phyloP scores from a whole-genome alignment of 768 basidiomycete genomes.

The Mycena galopus region DNA sequence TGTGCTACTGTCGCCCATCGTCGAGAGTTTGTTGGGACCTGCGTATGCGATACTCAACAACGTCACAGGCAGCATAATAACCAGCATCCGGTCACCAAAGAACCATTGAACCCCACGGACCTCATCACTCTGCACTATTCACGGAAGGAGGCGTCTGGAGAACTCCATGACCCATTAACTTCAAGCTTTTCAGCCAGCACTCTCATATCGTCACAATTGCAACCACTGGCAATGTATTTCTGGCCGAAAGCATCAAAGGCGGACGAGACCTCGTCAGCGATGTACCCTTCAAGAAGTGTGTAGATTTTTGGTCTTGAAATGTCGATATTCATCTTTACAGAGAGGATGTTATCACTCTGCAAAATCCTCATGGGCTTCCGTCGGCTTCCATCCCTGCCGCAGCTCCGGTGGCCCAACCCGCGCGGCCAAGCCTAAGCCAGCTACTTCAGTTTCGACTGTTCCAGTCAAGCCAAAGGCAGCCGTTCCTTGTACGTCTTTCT shows the following conservation, averaged over 20 bases:
- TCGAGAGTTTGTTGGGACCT: too few relatives aligned
- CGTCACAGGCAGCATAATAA: constrained; percentile 81
- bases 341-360: constrained; percentile 92
- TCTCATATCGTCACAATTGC: constrained; percentile 94
- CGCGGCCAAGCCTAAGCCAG: constrained; percentile 47
- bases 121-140: constrained; percentile 87
- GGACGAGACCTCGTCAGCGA: constrained; percentile 91
- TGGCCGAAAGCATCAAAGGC: constrained; percentile 90
- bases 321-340: constrained; percentile 51
- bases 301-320: constrained; percentile 4
- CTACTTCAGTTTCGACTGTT: constrained; percentile 49
- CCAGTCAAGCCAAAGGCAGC: constrained; percentile 65
- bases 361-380: constrained; percentile 89
- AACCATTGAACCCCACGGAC: constrained; percentile 75
- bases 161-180: constrained; percentile 95
- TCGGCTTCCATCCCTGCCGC: constrained; percentile 59
- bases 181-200: constrained; percentile 97
- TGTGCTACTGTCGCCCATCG: constrained; percentile 42
- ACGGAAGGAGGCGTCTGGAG: constrained; percentile 84
- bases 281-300: constrained; percentile 85
- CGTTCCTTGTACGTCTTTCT: constrained; percentile 71
- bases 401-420: constrained; percentile 49
- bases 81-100: constrained; percentile 82
- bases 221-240: constrained; percentile 92
- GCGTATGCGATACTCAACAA: constrained; percentile 12